phyloP scores from a whole-genome alignment of 345 rosid genomes.

The Limnanthes douglasii region DNA sequence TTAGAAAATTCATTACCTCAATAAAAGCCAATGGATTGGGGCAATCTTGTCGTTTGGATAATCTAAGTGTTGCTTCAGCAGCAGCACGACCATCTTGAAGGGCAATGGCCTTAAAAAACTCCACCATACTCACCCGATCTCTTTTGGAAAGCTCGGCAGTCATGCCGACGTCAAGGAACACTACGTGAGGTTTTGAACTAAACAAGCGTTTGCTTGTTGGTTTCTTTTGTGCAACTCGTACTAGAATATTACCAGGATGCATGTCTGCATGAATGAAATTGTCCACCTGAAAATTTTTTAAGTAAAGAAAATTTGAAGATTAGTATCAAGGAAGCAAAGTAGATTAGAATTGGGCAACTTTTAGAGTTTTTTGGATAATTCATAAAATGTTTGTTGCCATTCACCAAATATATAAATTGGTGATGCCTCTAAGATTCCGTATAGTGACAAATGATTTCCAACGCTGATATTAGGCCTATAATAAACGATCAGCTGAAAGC shows the following conservation, averaged over 20 bases:
- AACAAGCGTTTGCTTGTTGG: slow-evolving; percentile 49
- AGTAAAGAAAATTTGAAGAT: neutral
- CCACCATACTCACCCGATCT: slow-evolving; percentile 66
- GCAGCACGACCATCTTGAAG: slow-evolving; percentile 84
- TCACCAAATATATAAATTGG: too few relatives aligned
- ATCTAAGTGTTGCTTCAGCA: slow-evolving; percentile 64
- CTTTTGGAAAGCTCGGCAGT: slow-evolving; percentile 89
- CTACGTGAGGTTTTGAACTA: slow-evolving; percentile 79
- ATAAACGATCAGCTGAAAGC: too few relatives aligned
- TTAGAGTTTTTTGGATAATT: too few relatives aligned
- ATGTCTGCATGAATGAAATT: slow-evolving; percentile 97
- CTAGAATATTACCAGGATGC: slow-evolving; percentile 99
- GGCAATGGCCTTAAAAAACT: slow-evolving; percentile 90
- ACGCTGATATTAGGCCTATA: too few relatives aligned
- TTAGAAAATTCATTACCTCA: slow-evolving; percentile 23
- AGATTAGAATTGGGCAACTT: too few relatives aligned
- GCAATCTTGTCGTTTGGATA: slow-evolving; percentile 81
- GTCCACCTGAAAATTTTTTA: slow-evolving; percentile 54
- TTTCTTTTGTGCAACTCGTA: slow-evolving; percentile 44
- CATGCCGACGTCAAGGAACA: slow-evolving; percentile 99
- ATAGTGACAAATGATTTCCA: too few relatives aligned
- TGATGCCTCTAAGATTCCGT: too few relatives aligned
- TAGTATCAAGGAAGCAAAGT: too few relatives aligned
- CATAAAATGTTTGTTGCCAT: too few relatives aligned
- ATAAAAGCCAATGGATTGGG: slow-evolving; percentile 77